Conservation (phyloP, 1,139 yeast genomes). For the Pichia sp. region DNA sequence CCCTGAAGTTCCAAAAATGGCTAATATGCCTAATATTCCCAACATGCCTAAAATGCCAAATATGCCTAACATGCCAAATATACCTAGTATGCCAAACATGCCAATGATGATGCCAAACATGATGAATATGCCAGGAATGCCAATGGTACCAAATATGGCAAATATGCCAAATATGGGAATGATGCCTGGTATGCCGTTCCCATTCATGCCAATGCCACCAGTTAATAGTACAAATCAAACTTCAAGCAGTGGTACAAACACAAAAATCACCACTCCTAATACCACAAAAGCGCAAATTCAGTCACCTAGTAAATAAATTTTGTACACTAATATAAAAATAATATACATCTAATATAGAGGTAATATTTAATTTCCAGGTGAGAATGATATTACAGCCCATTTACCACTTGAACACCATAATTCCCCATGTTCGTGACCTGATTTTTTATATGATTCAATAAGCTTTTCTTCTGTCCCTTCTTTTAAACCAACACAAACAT, state of each 20-base stretch:
- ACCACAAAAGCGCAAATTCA: background rate
- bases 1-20: background rate
- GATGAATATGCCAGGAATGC: background rate
- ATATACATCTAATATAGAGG: too few relatives aligned
- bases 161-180: background rate
- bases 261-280: slow-evolving; percentile 20
- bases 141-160: slow-evolving; percentile 1
- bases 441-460: slow-evolving; percentile 45
- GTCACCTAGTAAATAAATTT: background rate
- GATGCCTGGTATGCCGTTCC: slow-evolving; percentile 9
- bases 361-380: slow-evolving; percentile 29
- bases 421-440: slow-evolving; percentile 58
- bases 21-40: background rate
- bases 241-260: background rate
- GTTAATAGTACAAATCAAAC: slow-evolving; percentile 2
- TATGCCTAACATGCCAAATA: background rate
- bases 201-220: slow-evolving; percentile 13
- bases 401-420: slow-evolving; percentile 87
- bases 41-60: slow-evolving; percentile 1
- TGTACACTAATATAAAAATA: too few relatives aligned
- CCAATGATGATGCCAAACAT: slow-evolving; percentile 11
- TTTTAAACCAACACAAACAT: slow-evolving; percentile 83
- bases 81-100: background rate
- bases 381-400: slow-evolving; percentile 79
- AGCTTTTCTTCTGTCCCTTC: slow-evolving; percentile 67